Evolutionary conservation across 2,329 filamentous ascomycete genomes (phyloP).

Genomic region (Aureobasidium zeae): DNA sequence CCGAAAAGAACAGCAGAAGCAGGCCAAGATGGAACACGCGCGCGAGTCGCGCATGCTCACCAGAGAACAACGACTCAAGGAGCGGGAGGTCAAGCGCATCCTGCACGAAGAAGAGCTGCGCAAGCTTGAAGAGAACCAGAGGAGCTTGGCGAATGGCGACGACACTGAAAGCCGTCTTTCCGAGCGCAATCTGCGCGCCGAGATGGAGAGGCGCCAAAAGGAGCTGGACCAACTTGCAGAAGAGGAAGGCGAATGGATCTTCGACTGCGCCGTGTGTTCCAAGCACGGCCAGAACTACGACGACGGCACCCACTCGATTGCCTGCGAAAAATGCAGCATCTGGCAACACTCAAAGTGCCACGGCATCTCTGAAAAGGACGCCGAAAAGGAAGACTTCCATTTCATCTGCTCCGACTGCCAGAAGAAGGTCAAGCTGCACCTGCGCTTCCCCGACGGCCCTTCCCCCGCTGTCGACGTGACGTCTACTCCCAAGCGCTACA

Average conservation of each 20-base stretch:
- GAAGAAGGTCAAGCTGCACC: conserved; percentile 56
- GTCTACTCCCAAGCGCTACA: conserved; percentile 16
- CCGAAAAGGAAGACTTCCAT: conserved; percentile 76
- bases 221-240: conserved; percentile 62
- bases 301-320: conserved; percentile 86
- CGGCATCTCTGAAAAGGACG: conserved; percentile 66
- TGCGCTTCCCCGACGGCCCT: conserved; percentile 27
- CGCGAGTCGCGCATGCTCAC: conserved; percentile 73
- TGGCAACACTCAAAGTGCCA: conserved; percentile 97
- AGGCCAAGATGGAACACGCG: conserved; percentile 57
- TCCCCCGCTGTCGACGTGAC: conserved; percentile 19
- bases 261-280: conserved; percentile 84
- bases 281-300: conserved; percentile 80
- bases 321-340: conserved; percentile 86
- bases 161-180: conserved; percentile 48
- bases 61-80: conserved; percentile 73
- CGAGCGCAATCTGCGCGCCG: conserved; percentile 68
- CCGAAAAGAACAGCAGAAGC: conserved; percentile 48
- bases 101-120: conserved; percentile 76
- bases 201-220: conserved; percentile 70
- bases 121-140: conserved; percentile 67
- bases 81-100: conserved; percentile 75
- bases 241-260: conserved; percentile 79
- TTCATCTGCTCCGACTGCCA: conserved; percentile 77
- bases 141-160: conserved; percentile 37